These are phyloP conservation scores for Agaricus subrufescens DNA, from an alignment of 768 basidiomycete genomes.

Conservation along the genomic window DNA sequence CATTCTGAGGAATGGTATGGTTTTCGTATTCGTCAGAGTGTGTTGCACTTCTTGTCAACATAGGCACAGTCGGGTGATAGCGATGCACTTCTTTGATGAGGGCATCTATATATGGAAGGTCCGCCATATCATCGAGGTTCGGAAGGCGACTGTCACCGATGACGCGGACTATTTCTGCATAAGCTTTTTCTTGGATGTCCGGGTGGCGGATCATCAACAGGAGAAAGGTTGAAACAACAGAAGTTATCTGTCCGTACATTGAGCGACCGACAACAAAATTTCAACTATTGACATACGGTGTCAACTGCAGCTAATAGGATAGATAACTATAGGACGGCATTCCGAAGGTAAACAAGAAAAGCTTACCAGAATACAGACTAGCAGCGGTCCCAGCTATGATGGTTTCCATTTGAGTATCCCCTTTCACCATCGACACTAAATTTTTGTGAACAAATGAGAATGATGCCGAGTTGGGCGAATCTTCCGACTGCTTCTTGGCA, in stretches of 20 bases:
- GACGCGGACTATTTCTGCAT: conserved; percentile 18
- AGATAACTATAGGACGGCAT: neutral
- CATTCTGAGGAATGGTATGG: neutral
- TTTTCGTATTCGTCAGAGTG: neutral
- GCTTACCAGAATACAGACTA: neutral
- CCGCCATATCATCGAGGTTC: conserved; percentile 15
- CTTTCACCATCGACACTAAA: neutral
- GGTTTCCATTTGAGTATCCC: neutral
- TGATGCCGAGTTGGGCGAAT: neutral
- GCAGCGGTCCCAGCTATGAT: neutral
- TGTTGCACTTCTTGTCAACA: neutral
- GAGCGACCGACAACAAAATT: neutral
- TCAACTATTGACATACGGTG: neutral
- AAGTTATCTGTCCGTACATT: neutral
- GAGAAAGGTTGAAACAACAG: neutral
- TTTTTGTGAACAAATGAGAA: conserved; percentile 2
- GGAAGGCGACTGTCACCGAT: conserved; percentile 16
- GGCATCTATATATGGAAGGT: conserved; percentile 31
- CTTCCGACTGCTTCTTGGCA: neutral
- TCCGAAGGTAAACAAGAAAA: neutral
- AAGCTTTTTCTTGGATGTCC: conserved; percentile 14
- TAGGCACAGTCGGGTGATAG: neutral
- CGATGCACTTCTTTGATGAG: conserved; percentile 25
- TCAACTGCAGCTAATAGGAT: neutral
- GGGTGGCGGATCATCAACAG: conserved; percentile 7